Conservation (phyloP, 116 monocot genomes). For the Phalaenopsis hybrid region DNA sequence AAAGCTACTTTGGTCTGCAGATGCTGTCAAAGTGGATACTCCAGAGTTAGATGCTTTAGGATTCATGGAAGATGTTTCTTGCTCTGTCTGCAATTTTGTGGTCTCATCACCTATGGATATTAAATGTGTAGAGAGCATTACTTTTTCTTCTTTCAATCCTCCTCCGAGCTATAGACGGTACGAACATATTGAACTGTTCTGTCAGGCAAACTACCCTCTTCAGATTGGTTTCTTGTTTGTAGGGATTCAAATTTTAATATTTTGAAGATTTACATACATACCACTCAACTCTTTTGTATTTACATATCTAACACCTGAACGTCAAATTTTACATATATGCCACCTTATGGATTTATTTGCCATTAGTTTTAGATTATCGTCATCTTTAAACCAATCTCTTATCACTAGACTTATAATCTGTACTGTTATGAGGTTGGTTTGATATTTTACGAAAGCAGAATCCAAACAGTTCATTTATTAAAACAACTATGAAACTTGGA, state of each 20-base stretch:
- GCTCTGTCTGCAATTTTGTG: conserved; percentile 51
- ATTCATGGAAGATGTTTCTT: conserved; percentile 72
- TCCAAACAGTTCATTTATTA: too few species aligned
- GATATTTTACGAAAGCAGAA: too few species aligned
- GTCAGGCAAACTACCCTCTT: neutral
- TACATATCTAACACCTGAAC: too few species aligned
- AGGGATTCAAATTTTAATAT: neutral
- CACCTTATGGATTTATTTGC: neutral
- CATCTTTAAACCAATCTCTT: neutral
- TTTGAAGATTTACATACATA: too few species aligned
- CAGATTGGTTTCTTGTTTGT: neutral
- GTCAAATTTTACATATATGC: too few species aligned
- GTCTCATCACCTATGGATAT: conserved; percentile 42
- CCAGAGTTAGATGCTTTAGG: conserved; percentile 73
- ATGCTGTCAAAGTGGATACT: conserved; percentile 52
- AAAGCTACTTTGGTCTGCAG: conserved; percentile 22
- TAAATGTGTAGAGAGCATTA: conserved; percentile 64
- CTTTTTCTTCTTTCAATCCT: conserved; percentile 95
- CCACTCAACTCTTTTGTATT: too few species aligned
- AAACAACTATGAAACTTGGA: too few species aligned
- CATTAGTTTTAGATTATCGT: neutral
- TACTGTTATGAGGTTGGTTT: too few species aligned
- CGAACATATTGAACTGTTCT: conserved; percentile 1
- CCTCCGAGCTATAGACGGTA: conserved; percentile 95
- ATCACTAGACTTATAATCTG: neutral